These are phyloP conservation scores for Hymenoscyphus scutula DNA, from an alignment of 2,329 filamentous ascomycete genomes.

Conservation along the genomic window DNA sequence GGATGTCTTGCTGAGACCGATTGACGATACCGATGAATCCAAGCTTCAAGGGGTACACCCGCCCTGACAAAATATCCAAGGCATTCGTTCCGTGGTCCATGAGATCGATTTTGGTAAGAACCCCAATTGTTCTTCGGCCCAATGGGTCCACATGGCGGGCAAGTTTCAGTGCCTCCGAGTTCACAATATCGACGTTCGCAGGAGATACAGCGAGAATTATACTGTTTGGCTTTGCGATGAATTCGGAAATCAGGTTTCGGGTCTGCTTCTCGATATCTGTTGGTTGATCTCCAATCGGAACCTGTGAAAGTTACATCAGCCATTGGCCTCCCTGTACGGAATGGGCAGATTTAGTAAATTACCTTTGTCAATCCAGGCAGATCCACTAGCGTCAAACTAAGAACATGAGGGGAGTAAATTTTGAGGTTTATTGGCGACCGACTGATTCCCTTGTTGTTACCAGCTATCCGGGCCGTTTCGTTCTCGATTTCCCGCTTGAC, in stretches of 20 bases:
- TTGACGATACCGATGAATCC: constrained; percentile 99
- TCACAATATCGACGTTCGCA: constrained; percentile 96
- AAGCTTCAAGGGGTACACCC: constrained; percentile 93
- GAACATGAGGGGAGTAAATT: constrained; percentile 94
- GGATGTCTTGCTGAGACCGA: constrained; percentile 96
- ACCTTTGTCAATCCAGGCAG: constrained; percentile 94
- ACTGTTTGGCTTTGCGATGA: constrained; percentile 98
- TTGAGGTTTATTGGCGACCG: constrained; percentile 97
- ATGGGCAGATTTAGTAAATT: constrained; percentile 15
- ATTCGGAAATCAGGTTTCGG: constrained; percentile 91
- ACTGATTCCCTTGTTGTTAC: constrained; percentile 98
- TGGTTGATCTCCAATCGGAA: constrained; percentile 96
- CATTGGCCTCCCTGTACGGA: constrained; percentile 1
- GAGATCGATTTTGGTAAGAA: constrained; percentile 92
- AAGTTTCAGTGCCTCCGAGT: constrained; percentile 95
- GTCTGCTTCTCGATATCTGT: constrained; percentile 99
- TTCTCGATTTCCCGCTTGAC: constrained; percentile 97
- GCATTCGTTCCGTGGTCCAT: constrained; percentile 99
- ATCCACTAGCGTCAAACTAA: constrained; percentile 95
- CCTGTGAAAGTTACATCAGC: constrained; percentile 46
- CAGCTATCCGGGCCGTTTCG: constrained; percentile 90
- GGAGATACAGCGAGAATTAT: constrained; percentile 96
- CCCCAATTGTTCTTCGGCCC: constrained; percentile 91
- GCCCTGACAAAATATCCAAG: constrained; percentile 92
- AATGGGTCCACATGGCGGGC: constrained; percentile 95